Conservation (phyloP, 371 early-diverging fungal species). For the Furculomyces boomerangus region DNA sequence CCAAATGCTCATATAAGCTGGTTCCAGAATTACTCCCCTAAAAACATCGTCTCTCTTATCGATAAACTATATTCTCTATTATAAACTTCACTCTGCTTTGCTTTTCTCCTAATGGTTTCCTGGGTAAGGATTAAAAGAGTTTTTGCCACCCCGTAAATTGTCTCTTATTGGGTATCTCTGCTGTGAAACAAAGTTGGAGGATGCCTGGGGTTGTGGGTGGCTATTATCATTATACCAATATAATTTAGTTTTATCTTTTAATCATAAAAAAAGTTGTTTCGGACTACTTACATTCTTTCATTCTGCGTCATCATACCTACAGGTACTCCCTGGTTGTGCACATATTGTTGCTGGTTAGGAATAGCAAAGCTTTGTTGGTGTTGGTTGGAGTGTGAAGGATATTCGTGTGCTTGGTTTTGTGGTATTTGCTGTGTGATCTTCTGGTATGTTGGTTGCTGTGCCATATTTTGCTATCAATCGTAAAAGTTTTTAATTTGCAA, state of each 20-base stretch:
- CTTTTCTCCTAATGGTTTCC: conserved; percentile 11
- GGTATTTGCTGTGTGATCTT: background rate
- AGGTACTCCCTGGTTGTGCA: background rate
- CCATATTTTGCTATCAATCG: too few species aligned
- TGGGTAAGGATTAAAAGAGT: conserved; percentile 12
- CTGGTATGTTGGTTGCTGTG: background rate
- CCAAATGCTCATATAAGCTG: too few species aligned
- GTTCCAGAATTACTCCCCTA: too few species aligned
- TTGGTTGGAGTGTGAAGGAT: background rate
- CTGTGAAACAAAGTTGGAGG: conserved; percentile 4
- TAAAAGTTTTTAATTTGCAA: background rate
- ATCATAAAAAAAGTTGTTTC: background rate
- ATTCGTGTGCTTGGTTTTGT: background rate
- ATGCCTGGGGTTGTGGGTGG: conserved; percentile 3
- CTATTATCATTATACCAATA: conserved; percentile 6
- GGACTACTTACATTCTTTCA: background rate
- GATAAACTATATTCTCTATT: too few species aligned
- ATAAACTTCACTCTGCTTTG: too few species aligned
- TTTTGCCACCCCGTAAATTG: conserved; percentile 8
- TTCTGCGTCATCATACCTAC: background rate
- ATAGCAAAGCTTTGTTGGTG: background rate
- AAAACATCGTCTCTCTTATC: too few species aligned
- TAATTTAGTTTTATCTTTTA: conserved; percentile 3
- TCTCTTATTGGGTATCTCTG: conserved; percentile 10
- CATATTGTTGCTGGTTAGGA: background rate